Evolutionary conservation across 2,329 filamentous ascomycete genomes (phyloP), one percentile per base, ranked within the genome.

Genomic region (Teratosphaeria epicoccoides): DNA sequence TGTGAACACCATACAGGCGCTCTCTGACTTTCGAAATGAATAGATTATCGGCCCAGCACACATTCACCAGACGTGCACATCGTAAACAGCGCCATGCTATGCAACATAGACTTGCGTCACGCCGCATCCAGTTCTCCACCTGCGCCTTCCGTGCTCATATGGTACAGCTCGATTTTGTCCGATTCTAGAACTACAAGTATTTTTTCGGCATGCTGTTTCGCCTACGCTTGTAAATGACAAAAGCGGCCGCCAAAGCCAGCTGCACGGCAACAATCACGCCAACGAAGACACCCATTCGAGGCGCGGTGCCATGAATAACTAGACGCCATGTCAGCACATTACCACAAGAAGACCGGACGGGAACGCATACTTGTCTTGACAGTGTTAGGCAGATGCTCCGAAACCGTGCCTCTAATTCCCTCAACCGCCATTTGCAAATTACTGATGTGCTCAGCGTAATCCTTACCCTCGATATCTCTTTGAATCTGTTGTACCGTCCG

Each of bases 201-300:
- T 96, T 96, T 78, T 95, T 95, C n/a, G 88, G 88, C 68, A 82
- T 81, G 57, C 76, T 82, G 37, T 80, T 76, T 70, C 84, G 81
- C 64, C 85, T 83, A 61, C 82, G 79, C 78, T 95, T 95, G 72
- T 95, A 95, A 53, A 83, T 66, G 33, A 88, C 68, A 65, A 90
- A 95, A 1, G 76, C 79, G 2, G 70, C 81, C 0, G 81, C 80
- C 26, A 94, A 73, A 58, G 88, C 66, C 47, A 87, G 65, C 71
- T 96, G 89, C 57, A 87, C 81, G 17, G 79, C 82, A 51, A 95
- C 74, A 53, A 95, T 77, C 54, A 89, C 72, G 62, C 84, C 77
- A 57, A 95, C 79, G 60, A 83, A 78, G 50, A 78, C 74, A 25
- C 77, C 75, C 69, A 84, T 77, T 51, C 76, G 76, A 0, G 81